phyloP scores from a whole-genome alignment of 139 green algal genomes.

The Picochlorum sp. region DNA sequence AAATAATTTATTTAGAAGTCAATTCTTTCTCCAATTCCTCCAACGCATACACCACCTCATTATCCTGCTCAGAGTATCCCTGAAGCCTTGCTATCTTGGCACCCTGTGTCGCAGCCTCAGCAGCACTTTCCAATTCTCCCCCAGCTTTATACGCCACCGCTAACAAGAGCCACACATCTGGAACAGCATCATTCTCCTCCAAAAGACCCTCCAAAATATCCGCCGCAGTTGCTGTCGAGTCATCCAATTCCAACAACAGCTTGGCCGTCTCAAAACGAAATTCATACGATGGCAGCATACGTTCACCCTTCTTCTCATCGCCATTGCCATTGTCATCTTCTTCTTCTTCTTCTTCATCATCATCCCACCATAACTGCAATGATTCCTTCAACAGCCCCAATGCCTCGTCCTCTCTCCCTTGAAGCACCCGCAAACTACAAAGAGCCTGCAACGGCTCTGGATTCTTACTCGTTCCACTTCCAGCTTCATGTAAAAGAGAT shows the following conservation, averaged over 20 bases:
- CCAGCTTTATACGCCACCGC: constrained; percentile 35
- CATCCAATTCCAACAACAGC: constrained; percentile 80
- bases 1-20: not conserved
- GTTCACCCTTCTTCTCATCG: constrained; percentile 16
- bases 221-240: constrained; percentile 39
- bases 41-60: constrained; percentile 11
- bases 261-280: constrained; percentile 78
- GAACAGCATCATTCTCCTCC: constrained; percentile 66
- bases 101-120: constrained; percentile 27
- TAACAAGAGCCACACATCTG: constrained; percentile 70
- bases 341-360: constrained; percentile 12
- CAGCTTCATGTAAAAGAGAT: constrained; percentile 35
- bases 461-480: constrained; percentile 19
- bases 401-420: constrained; percentile 52
- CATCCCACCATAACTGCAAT: constrained; percentile 61
- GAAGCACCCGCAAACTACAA: constrained; percentile 46
- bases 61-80: constrained; percentile 1
- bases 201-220: constrained; percentile 66
- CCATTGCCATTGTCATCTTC: constrained; percentile 9
- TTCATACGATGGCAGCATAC: constrained; percentile 48
- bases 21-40: constrained; percentile 9
- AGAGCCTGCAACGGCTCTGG: constrained; percentile 65
- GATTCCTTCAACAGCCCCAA: constrained; percentile 48
- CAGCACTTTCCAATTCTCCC: constrained; percentile 43
- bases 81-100: not conserved